These are phyloP conservation scores for Tremella fuciformis DNA, from an alignment of 768 basidiomycete species.

Conservation along the genomic window DNA sequence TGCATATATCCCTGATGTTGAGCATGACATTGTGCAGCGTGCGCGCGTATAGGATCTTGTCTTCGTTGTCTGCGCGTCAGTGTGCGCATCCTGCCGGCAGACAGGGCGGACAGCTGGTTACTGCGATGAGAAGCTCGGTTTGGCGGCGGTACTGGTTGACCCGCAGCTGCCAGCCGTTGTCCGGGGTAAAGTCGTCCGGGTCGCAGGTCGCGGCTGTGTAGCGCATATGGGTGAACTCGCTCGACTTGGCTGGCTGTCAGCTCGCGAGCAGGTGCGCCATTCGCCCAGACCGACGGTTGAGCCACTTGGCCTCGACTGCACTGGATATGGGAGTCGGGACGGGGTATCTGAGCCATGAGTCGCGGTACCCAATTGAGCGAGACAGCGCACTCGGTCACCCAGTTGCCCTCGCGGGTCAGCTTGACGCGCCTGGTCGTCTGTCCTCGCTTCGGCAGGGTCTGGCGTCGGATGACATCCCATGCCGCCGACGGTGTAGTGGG, in stretches of 20 bases:
- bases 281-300: conserved; percentile 43
- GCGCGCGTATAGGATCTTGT: conserved; percentile 51
- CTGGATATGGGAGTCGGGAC: conserved; percentile 80
- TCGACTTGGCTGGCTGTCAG: conserved; percentile 57
- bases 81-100: conserved; percentile 52
- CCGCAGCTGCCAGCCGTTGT: conserved; percentile 78
- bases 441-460: conserved; percentile 79
- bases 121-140: conserved; percentile 90
- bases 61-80: conserved; percentile 43
- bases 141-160: conserved; percentile 79
- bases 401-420: conserved; percentile 80
- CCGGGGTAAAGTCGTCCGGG: conserved; percentile 78
- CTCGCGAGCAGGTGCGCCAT: not conserved
- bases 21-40: conserved; percentile 95
- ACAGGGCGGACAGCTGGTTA: conserved; percentile 59
- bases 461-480: conserved; percentile 60
- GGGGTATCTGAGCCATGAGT: conserved; percentile 56
- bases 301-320: conserved; percentile 77
- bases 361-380: not conserved
- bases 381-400: conserved; percentile 66
- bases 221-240: conserved; percentile 88
- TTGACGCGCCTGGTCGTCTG: conserved; percentile 86
- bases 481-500: conserved; percentile 32
- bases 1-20: conserved; percentile 95
- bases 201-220: conserved; percentile 88